Base-by-base conservation (phyloP, 2,329 filamentous ascomycete genomes). In the Chaetothyriales sp. region DNA sequence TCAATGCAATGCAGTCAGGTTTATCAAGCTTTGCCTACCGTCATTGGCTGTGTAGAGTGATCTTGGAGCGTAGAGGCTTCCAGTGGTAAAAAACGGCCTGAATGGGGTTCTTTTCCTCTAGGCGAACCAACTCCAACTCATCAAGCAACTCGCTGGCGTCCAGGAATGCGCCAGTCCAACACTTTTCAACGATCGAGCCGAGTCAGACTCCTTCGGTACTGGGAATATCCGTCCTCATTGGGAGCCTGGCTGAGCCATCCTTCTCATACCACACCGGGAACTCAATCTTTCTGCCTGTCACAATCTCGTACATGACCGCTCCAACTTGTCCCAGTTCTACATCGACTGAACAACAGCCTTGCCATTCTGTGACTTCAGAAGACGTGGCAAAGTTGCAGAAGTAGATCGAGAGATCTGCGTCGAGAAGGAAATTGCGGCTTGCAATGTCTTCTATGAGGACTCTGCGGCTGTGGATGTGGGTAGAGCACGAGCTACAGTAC, bases 241-340 rank as follows among this genome's bases (percentile, higher is more conserved):
- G 28, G 8, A 32, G 28, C 32, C 32, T 39, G 5, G 32, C 32
- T 15, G 12, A 39, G 32, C 12, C 9, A 39, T 10, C 32, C 43
- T 47, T 56, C 47, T 46, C 57, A 59, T 19, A 39, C 43, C 50
- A 52, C 18, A 64, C 48, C 49, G 61, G 57, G 45, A 63, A 59
- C 19, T 60, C 52, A 50, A 52, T 62, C 12, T 53, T 50, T 7
- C 52, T 36, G 18, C 55, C 56, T 15, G 60, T 60, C 8, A 60
- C 46, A 39, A 64, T 54, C 51, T 63, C 58, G 49, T 62, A 65
- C 42, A 64, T 61, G n/a, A 64, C 62, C 26, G 59, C 52, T 6
- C 62, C 63, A 18, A 66, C 55, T 18, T 59, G 57, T 2, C 60
- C 60, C 43, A 66, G 60, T 49, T 66, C 62, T 10, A 57, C 62